These are phyloP conservation scores for Prunus mira DNA, from an alignment of 306 rosid species.

Conservation along the genomic window DNA sequence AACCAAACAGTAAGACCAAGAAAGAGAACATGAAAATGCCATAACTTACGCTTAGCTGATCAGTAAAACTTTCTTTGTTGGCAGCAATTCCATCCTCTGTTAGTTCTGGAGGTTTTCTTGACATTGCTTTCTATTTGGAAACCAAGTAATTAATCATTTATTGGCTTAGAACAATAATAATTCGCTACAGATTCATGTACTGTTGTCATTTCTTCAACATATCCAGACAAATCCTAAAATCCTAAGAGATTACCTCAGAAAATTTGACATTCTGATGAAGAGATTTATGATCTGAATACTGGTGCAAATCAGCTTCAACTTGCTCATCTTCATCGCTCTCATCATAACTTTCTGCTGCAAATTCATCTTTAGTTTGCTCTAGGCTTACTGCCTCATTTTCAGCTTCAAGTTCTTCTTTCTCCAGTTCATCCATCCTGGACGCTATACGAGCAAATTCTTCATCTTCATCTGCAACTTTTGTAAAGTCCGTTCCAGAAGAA, in stretches of 20 bases:
- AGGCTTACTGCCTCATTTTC: constrained; percentile 31
- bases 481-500: constrained; percentile 24
- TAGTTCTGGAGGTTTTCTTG: constrained; percentile 31
- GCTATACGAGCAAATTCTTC: constrained; percentile 53
- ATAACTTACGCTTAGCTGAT: constrained; percentile 55
- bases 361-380: constrained; percentile 44
- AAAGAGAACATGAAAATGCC: constrained; percentile 22
- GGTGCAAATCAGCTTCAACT: constrained; percentile 33
- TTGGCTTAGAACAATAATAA: neutral
- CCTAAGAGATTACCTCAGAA: constrained; percentile 41
- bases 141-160: neutral
- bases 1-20: constrained; percentile 19
- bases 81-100: constrained; percentile 13
- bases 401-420: constrained; percentile 75
- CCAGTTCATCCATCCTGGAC: constrained; percentile 70
- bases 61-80: constrained; percentile 23
- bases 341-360: constrained; percentile 48
- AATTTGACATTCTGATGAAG: constrained; percentile 22
- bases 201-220: constrained; percentile 22
- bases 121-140: constrained; percentile 33
- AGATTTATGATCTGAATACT: constrained; percentile 34
- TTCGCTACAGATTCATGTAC: constrained; percentile 12
- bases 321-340: constrained; percentile 36
- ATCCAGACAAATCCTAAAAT: constrained; percentile 27
- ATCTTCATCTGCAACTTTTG: constrained; percentile 33